These are phyloP conservation scores for Galeopsis tetrahit DNA, from an alignment of 257 asterid genomes.

Conservation along the genomic window DNA sequence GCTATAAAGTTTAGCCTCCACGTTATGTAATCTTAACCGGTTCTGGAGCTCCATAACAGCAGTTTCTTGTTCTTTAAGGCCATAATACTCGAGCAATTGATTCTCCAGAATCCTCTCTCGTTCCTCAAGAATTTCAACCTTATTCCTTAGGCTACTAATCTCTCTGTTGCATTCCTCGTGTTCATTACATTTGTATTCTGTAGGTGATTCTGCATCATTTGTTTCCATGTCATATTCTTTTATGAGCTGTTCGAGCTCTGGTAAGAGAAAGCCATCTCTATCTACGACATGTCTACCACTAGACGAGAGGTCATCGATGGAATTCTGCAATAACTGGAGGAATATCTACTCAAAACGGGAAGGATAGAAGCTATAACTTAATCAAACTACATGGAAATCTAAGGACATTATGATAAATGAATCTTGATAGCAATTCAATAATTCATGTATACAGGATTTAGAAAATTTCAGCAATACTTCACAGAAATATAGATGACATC, in stretches of 20 bases:
- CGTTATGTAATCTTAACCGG: constrained; percentile 60
- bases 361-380: neutral
- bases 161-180: constrained; percentile 46
- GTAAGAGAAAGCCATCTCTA: constrained; percentile 50
- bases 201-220: constrained; percentile 26
- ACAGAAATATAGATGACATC: neutral
- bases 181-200: constrained; percentile 39
- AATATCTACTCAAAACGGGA: neutral
- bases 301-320: constrained; percentile 37
- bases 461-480: neutral
- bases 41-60: constrained; percentile 79
- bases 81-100: constrained; percentile 82
- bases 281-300: constrained; percentile 42
- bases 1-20: constrained; percentile 70
- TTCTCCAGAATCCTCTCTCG: constrained; percentile 71
- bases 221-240: constrained; percentile 44
- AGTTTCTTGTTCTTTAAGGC: constrained; percentile 86
- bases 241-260: constrained; percentile 56
- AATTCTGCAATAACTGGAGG: constrained; percentile 44
- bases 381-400: neutral
- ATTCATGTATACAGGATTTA: neutral
- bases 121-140: constrained; percentile 66
- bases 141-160: constrained; percentile 54
- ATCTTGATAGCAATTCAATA: constrained; percentile 6
- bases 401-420: neutral